Evolutionary conservation across 2,329 filamentous ascomycete genomes (phyloP).

Genomic region (Sarocladiaceae sp.): DNA sequence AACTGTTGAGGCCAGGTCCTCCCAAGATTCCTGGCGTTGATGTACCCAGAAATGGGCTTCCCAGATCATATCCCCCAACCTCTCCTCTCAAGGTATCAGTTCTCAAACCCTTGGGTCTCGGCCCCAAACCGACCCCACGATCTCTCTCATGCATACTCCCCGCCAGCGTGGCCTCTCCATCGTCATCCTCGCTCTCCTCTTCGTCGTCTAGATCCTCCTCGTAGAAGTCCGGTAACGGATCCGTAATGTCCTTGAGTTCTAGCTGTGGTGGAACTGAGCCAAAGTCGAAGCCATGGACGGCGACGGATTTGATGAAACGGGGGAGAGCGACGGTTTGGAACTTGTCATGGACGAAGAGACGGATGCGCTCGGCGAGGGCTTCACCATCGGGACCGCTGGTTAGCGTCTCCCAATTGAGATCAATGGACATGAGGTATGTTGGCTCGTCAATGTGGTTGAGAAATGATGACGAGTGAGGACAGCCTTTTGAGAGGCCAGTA

Average conservation of each 20-base stretch:
- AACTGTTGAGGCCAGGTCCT: constrained; percentile 67
- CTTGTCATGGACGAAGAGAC: constrained; percentile 89
- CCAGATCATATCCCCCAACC: constrained; percentile 36
- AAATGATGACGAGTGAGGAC: no score
- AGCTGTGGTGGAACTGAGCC: constrained; percentile 77
- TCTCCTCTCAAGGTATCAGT: constrained; percentile 22
- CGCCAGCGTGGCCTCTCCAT: constrained; percentile 18
- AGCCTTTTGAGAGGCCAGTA: no score
- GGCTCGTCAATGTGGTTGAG: not conserved
- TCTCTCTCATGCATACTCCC: constrained; percentile 13
- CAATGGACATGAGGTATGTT: constrained; percentile 76
- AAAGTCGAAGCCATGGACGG: constrained; percentile 92
- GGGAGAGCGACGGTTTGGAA: constrained; percentile 91
- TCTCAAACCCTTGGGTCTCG: constrained; percentile 10
- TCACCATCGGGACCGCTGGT: constrained; percentile 85
- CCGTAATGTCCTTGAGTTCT: constrained; percentile 94
- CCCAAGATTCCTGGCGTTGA: constrained; percentile 63
- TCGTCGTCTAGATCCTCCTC: constrained; percentile 66
- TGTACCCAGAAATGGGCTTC: constrained; percentile 54
- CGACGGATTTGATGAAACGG: constrained; percentile 94
- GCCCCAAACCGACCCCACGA: constrained; percentile 14
- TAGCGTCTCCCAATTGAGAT: constrained; percentile 92
- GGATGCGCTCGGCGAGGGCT: constrained; percentile 79
- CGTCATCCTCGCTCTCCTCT: constrained; percentile 33
- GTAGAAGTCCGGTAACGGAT: constrained; percentile 94